phyloP scores from a whole-genome alignment of 257 asterid species.

The Nicotiana undulata region DNA sequence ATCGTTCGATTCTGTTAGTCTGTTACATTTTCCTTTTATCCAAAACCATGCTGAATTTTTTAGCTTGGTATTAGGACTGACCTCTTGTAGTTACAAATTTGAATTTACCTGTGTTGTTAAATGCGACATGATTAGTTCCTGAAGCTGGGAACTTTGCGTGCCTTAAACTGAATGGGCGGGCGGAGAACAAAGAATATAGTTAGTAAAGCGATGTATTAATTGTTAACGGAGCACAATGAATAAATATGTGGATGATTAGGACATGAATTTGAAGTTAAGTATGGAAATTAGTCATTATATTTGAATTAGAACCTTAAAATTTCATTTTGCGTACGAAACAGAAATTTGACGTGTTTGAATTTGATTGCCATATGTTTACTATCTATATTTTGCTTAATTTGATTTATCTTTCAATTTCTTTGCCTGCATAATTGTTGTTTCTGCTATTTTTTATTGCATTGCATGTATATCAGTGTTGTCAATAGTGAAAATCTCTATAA shows the following conservation, averaged over 20 bases:
- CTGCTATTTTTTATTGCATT: neutral
- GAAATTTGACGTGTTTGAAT: neutral
- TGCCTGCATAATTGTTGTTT: neutral
- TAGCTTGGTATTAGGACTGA: neutral
- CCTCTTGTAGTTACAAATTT: neutral
- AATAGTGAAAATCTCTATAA: too few relatives aligned
- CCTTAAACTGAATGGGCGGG: neutral
- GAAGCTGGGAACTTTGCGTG: neutral
- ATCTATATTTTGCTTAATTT: neutral
- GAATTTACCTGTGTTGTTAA: neutral
- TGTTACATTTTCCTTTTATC: neutral
- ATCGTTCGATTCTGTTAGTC: neutral
- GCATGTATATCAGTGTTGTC: neutral
- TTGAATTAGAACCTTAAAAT: neutral
- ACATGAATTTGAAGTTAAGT: neutral
- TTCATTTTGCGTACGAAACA: neutral
- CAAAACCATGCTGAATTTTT: neutral
- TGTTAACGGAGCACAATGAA: neutral
- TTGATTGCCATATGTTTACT: neutral
- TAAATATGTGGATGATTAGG: neutral
- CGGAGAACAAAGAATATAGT: neutral
- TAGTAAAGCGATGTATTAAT: neutral
- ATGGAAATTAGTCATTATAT: neutral
- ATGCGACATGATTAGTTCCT: neutral
- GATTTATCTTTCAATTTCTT: neutral